Evolutionary conservation across 805 yeast species (phyloP).

Genomic region (Torulaspora microellipsoides): DNA sequence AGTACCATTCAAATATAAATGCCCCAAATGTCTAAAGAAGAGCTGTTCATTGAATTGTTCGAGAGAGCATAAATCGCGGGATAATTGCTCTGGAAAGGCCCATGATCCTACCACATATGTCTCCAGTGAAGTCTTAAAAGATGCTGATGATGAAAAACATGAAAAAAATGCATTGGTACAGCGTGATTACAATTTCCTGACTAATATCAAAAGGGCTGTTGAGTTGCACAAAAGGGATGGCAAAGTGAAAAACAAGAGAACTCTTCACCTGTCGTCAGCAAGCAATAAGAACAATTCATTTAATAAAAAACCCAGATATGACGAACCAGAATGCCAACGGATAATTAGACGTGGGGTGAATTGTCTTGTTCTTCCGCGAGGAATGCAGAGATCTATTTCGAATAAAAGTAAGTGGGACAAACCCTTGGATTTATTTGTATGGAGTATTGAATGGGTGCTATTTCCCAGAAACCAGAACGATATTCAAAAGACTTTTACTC

Average conservation of each 20-base stretch:
- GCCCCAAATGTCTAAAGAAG: slow-evolving; percentile 68
- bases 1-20: slow-evolving; percentile 54
- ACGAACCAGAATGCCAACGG: slow-evolving; percentile 15
- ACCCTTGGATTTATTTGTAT: slow-evolving; percentile 52
- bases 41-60: slow-evolving; percentile 76
- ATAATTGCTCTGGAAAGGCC: slow-evolving; percentile 61
- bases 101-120: slow-evolving; percentile 56
- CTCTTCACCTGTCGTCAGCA: slow-evolving; percentile 30
- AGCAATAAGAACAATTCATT: slow-evolving; percentile 16
- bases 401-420: slow-evolving; percentile 73
- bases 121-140: slow-evolving; percentile 41
- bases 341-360: slow-evolving; percentile 60
- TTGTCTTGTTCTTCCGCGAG: slow-evolving; percentile 58
- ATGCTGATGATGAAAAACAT: slow-evolving; percentile 34
- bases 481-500: slow-evolving; percentile 30
- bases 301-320: slow-evolving; percentile 11
- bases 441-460: slow-evolving; percentile 78
- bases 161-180: slow-evolving; percentile 49
- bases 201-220: slow-evolving; percentile 53
- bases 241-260: slow-evolving; percentile 41
- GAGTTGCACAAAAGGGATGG: slow-evolving; percentile 54
- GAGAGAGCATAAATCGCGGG: slow-evolving; percentile 57
- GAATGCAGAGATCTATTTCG: slow-evolving; percentile 61
- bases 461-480: slow-evolving; percentile 24
- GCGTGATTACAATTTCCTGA: slow-evolving; percentile 77